These are phyloP conservation scores for Colletotrichum endophyticum DNA, from an alignment of 2,329 filamentous ascomycete genomes.

Conservation along the genomic window DNA sequence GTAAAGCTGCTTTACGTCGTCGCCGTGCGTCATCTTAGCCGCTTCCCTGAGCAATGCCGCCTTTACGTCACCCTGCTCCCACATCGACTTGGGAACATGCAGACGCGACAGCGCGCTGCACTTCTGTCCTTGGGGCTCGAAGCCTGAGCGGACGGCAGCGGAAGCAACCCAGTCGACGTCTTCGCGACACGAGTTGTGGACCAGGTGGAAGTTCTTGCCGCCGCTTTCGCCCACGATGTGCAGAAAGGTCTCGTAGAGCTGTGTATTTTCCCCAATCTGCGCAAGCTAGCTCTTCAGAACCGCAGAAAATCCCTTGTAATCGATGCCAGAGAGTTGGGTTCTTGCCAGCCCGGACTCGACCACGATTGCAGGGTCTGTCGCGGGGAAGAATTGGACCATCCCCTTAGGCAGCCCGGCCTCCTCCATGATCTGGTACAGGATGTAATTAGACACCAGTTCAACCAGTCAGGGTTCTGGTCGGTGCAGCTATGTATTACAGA, in stretches of 20 bases:
- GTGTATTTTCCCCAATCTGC: not conserved
- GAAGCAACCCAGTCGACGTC: not conserved
- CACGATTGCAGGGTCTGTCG: not conserved
- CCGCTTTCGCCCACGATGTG: not conserved
- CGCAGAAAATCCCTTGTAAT: not conserved
- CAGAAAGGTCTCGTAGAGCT: not conserved
- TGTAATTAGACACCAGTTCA: no score
- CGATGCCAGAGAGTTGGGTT: not conserved
- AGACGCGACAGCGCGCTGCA: not conserved
- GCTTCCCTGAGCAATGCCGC: not conserved
- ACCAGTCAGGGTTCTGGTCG: no score
- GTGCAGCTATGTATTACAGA: no score
- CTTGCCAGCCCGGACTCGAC: not conserved
- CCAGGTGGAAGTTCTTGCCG: slow-evolving; percentile 2
- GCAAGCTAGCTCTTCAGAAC: not conserved
- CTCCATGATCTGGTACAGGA: not conserved
- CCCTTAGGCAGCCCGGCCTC: not conserved
- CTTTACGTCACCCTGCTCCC: not conserved
- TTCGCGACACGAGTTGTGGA: not conserved
- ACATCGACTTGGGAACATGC: not conserved
- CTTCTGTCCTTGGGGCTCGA: not conserved
- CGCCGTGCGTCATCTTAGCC: not conserved
- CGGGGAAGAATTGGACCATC: not conserved
- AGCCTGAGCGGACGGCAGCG: not conserved
- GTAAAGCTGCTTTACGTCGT: not conserved